These are phyloP conservation scores for Globisporangium cederbergense DNA, from an alignment of 352 stramenopile genomes.

Conservation along the genomic window DNA sequence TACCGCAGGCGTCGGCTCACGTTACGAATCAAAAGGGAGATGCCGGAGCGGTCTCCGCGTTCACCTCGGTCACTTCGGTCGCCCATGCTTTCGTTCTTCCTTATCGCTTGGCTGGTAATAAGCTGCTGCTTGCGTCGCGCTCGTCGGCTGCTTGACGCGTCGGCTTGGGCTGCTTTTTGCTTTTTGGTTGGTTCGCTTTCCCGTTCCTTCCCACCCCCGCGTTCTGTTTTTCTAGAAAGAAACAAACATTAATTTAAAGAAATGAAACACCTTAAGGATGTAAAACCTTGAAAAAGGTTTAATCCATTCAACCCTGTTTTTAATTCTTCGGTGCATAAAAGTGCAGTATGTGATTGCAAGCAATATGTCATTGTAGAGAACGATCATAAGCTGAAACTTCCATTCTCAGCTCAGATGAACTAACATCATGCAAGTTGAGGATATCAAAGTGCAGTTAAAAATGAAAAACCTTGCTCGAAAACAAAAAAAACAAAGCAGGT, in stretches of 20 bases:
- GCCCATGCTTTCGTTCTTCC: slow-evolving; percentile 2
- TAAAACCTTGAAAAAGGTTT: too few species aligned
- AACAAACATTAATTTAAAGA: background rate
- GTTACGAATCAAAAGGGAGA: slow-evolving; percentile 93
- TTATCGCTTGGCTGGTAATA: background rate
- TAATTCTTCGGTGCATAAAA: too few species aligned
- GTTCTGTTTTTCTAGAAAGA: background rate
- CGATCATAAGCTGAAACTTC: too few species aligned
- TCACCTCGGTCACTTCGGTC: slow-evolving; percentile 13
- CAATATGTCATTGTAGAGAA: too few species aligned
- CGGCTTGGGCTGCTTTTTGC: background rate
- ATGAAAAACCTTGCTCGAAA: background rate
- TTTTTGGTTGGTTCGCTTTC: slow-evolving; percentile 8
- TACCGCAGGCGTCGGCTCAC: slow-evolving; percentile 87
- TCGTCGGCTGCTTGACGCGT: background rate
- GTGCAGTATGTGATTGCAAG: too few species aligned
- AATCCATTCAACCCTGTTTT: too few species aligned
- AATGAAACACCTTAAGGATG: too few species aligned
- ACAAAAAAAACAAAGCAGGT: background rate
- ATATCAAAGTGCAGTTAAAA: background rate
- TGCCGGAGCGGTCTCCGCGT: slow-evolving; percentile 60
- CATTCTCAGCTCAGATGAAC: too few species aligned
- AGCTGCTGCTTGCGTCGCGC: background rate
- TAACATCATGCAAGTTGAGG: background rate
- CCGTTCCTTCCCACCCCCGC: background rate